Evolutionary conservation across 768 basidiomycete species (phyloP).

Genomic region (Coprinopsis cinerea): DNA sequence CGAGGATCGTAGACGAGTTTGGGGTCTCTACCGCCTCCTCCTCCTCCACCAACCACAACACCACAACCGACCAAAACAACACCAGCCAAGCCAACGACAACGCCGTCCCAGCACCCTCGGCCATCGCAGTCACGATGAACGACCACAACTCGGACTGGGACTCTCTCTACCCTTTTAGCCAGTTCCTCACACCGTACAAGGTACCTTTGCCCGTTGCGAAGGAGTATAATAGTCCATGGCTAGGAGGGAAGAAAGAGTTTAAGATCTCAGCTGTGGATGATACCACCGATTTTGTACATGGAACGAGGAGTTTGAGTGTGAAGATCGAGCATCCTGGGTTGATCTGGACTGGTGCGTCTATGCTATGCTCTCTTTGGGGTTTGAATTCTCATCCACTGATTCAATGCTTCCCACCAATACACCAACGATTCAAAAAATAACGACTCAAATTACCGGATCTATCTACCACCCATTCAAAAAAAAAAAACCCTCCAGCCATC

Average conservation of each 20-base stretch:
- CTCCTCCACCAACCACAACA: no score
- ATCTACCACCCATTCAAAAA: neutral
- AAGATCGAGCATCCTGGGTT: slow-evolving; percentile 70
- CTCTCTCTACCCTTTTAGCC: slow-evolving; percentile 71
- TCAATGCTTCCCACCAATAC: no score
- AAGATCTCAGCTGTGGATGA: slow-evolving; percentile 55
- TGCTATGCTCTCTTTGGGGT: neutral
- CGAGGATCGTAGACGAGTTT: slow-evolving; percentile 57
- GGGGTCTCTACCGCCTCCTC: no score
- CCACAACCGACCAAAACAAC: no score
- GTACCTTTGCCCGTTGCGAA: slow-evolving; percentile 53
- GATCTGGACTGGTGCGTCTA: slow-evolving; percentile 72
- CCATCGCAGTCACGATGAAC: slow-evolving; percentile 64
- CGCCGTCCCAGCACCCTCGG: no score
- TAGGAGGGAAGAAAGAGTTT: slow-evolving; percentile 30
- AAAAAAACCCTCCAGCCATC: no score
- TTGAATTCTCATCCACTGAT: no score
- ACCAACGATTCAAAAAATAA: no score
- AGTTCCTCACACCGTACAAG: slow-evolving; percentile 85
- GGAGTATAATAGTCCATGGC: slow-evolving; percentile 48
- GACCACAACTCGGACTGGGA: slow-evolving; percentile 89
- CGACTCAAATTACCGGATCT: no score
- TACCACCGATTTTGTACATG: slow-evolving; percentile 44
- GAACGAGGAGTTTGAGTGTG: slow-evolving; percentile 66
- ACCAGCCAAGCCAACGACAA: no score